Percentiles rank a stretch among this genome's conserved stretches.
These are phyloP conservation scores for Pichia phayaonensis DNA, from an alignment of 805 yeast species.

Conservation along the genomic window DNA sequence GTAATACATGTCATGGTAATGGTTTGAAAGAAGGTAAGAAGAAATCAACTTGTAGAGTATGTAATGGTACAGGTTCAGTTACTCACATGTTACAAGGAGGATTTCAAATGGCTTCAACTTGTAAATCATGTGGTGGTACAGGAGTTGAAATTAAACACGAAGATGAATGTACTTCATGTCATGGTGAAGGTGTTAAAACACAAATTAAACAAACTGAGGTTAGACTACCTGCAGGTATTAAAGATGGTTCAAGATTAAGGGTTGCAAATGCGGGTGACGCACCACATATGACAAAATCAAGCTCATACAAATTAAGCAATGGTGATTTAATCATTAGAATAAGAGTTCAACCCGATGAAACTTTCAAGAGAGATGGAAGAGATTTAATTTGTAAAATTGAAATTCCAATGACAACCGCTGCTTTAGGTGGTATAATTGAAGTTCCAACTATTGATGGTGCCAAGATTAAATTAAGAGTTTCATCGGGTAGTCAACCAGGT, in stretches of 20 bases:
- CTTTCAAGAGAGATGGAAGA: constrained; percentile 58
- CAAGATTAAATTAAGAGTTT: constrained; percentile 66
- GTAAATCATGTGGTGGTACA: constrained; percentile 78
- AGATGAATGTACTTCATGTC: constrained; percentile 74
- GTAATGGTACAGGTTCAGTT: constrained; percentile 91
- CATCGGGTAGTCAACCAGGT: constrained; percentile 79
- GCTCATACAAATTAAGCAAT: constrained; percentile 57
- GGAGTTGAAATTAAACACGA: constrained; percentile 67
- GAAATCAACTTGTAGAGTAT: constrained; percentile 72
- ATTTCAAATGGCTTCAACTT: constrained; percentile 93
- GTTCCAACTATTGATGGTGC: constrained; percentile 84
- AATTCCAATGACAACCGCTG: constrained; percentile 92
- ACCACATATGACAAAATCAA: constrained; percentile 69
- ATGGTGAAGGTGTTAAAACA: constrained; percentile 80
- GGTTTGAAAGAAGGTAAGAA: constrained; percentile 75
- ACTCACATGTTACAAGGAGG: constrained; percentile 86
- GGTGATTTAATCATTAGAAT: constrained; percentile 88
- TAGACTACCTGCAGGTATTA: constrained; percentile 82
- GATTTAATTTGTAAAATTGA: constrained; percentile 59
- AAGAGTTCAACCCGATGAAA: constrained; percentile 65
- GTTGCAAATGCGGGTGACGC: constrained; percentile 87
- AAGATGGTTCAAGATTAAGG: constrained; percentile 78
- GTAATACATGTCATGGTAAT: constrained; percentile 74
- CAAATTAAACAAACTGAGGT: constrained; percentile 64
- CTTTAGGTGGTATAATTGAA: constrained; percentile 84